A percentile compares a stretch with the other conserved stretches of the same genome.
Conservation (phyloP, 2,329 filamentous ascomycete species). For the Ophiocordyceps polyrhachis-furcata region DNA sequence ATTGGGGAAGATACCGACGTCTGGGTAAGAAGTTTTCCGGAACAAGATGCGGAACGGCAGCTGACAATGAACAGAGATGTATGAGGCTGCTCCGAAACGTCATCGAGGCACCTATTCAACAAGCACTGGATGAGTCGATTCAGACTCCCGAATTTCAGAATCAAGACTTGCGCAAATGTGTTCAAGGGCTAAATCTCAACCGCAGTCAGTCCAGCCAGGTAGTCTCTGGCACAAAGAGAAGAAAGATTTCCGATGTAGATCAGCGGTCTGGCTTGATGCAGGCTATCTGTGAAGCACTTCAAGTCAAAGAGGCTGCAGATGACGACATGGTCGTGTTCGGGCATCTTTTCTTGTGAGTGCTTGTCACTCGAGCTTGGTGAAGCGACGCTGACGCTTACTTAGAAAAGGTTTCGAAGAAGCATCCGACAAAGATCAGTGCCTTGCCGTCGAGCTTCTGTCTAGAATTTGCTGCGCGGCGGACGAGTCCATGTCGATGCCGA, state of each 20-base stretch:
- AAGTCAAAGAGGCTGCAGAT: constrained; percentile 6
- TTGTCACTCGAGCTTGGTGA: neutral
- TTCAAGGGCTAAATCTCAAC: constrained; percentile 12
- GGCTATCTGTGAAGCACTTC: constrained; percentile 12
- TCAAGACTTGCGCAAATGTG: constrained; percentile 9
- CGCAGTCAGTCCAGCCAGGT: constrained; percentile 5
- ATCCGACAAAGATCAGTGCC: constrained; percentile 29
- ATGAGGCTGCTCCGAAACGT: constrained; percentile 11
- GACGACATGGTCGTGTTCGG: constrained; percentile 13
- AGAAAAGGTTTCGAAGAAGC: constrained; percentile 25
- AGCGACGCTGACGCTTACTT: constrained; percentile 5
- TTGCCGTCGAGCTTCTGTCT: constrained; percentile 34
- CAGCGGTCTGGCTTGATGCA: constrained; percentile 6
- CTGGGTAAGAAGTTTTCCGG: constrained; percentile 15
- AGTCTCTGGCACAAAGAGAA: constrained; percentile 10
- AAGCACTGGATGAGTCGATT: constrained; percentile 7
- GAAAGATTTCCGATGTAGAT: constrained; percentile 10
- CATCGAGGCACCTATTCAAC: constrained; percentile 5
- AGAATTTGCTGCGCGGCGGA: constrained; percentile 19
- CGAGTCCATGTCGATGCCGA: constrained; percentile 1
- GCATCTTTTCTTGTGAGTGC: constrained; percentile 27
- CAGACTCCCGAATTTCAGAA: constrained; percentile 13
- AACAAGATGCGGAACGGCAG: neutral
- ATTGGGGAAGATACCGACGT: constrained; percentile 19
- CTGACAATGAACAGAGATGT: constrained; percentile 12